A percentile compares a stretch with the other conserved stretches of the same genome.
These are phyloP conservation scores for Brassica balearica DNA, from an alignment of 441 rosid species.

Conservation along the genomic window DNA sequence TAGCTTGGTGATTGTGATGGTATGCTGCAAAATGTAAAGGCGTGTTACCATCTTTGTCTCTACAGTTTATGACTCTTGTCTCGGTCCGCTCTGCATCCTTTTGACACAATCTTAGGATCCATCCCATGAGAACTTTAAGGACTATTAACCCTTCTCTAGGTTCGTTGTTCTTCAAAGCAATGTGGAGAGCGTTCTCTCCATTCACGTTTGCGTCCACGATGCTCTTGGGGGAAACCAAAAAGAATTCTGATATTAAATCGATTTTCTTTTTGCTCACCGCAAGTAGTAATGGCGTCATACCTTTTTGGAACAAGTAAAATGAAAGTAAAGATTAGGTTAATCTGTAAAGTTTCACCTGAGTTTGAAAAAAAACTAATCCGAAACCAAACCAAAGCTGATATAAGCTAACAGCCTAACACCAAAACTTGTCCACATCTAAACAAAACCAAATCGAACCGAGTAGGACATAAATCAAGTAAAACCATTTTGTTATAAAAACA, in stretches of 20 bases:
- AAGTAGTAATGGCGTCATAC: slow-evolving; percentile 46
- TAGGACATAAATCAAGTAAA: too few relatives aligned
- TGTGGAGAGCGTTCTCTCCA: slow-evolving; percentile 35
- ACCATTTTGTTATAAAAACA: too few relatives aligned
- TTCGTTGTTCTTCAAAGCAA: slow-evolving; percentile 19
- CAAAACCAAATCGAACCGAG: too few relatives aligned
- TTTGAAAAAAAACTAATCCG: too few relatives aligned
- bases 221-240: slow-evolving; percentile 40
- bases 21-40: slow-evolving; percentile 26
- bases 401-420: too few relatives aligned
- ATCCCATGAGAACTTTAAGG: slow-evolving; percentile 37
- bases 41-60: slow-evolving; percentile 38
- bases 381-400: too few relatives aligned
- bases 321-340: too few relatives aligned
- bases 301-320: not conserved
- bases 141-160: slow-evolving; percentile 18
- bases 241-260: slow-evolving; percentile 29
- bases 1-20: slow-evolving; percentile 18
- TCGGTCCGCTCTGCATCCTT: slow-evolving; percentile 37
- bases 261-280: slow-evolving; percentile 15
- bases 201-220: slow-evolving; percentile 31
- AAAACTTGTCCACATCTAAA: too few relatives aligned
- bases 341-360: too few relatives aligned
- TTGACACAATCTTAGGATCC: slow-evolving; percentile 37
- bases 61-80: slow-evolving; percentile 30